phyloP scores from a whole-genome alignment of 139 green algal species.

The Ettlia oleoabundans region DNA sequence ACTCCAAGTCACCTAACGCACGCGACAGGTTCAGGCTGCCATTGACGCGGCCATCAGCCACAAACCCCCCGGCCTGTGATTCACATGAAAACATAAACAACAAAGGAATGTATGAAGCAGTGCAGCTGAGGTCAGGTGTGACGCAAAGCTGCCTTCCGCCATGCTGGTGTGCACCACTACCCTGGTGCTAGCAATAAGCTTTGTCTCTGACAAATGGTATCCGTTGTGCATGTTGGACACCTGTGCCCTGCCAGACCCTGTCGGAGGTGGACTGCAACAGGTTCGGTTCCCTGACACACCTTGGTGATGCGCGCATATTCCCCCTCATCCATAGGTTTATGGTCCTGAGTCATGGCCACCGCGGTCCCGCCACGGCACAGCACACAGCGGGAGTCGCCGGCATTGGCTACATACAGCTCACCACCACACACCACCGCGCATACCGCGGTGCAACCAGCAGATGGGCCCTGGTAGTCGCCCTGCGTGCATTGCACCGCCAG shows the following conservation, averaged over 20 bases:
- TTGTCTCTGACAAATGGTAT: too few species aligned
- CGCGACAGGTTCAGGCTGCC: constrained; percentile 82
- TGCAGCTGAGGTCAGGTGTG: neutral
- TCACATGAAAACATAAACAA: neutral
- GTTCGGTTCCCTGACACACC: constrained; percentile 10
- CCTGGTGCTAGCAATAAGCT: too few species aligned
- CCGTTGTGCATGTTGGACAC: too few species aligned
- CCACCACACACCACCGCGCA: constrained; percentile 41
- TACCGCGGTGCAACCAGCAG: constrained; percentile 66
- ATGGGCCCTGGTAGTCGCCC: constrained; percentile 46
- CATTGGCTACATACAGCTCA: constrained; percentile 64
- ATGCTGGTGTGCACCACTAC: too few species aligned
- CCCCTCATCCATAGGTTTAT: constrained; percentile 68
- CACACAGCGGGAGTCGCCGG: constrained; percentile 35
- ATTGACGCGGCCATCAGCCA: constrained; percentile 80
- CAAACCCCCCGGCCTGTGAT: constrained; percentile 65
- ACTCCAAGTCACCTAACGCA: constrained; percentile 84
- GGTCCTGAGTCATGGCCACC: constrained; percentile 57
- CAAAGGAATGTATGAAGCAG: neutral
- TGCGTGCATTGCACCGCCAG: too few species aligned
- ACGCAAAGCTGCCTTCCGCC: too few species aligned
- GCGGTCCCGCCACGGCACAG: constrained; percentile 2
- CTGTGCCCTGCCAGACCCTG: too few species aligned
- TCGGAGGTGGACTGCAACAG: too few species aligned
- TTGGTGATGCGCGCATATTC: constrained; percentile 67